Conservation (phyloP, 179 eudicot genomes). For the Camellia oleifera region DNA sequence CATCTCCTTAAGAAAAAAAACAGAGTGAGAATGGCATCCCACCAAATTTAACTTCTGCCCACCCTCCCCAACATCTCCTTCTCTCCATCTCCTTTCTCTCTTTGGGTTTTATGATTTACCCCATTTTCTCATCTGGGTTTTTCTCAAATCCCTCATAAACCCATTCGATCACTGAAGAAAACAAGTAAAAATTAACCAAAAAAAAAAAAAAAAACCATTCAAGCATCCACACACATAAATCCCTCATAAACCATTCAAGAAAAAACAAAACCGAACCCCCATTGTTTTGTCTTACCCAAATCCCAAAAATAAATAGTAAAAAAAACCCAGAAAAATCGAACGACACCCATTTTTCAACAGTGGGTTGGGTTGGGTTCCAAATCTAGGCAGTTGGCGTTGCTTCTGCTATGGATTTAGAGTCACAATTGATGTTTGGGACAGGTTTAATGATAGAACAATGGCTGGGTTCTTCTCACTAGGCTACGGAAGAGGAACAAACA, state of each 20-base stretch:
- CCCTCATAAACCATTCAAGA: not conserved
- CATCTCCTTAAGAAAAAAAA: too few species aligned
- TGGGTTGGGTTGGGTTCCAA: not conserved
- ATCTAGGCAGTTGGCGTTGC: not conserved
- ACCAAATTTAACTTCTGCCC: too few species aligned
- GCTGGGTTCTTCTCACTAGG: conserved; percentile 61
- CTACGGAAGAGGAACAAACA: conserved; percentile 20
- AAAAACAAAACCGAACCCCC: not conserved
- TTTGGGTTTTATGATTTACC: too few species aligned
- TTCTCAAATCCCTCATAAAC: too few species aligned
- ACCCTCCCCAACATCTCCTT: too few species aligned
- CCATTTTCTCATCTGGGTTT: too few species aligned
- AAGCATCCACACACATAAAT: too few species aligned
- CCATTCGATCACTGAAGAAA: too few species aligned
- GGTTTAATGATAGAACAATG: conserved; percentile 29
- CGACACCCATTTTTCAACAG: not conserved
- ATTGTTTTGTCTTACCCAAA: not conserved
- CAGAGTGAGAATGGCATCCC: too few species aligned
- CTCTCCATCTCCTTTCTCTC: too few species aligned
- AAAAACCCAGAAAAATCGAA: conserved; percentile 8
- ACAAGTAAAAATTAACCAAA: too few species aligned
- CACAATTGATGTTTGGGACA: conserved; percentile 15
- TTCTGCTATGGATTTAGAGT: conserved; percentile 26
- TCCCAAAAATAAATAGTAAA: not conserved
- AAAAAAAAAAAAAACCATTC: too few species aligned